Evolutionary conservation across 371 early-diverging fungal genomes (phyloP), one percentile per base, ranked within the genome.

Genomic region (Mortierella sp.): DNA sequence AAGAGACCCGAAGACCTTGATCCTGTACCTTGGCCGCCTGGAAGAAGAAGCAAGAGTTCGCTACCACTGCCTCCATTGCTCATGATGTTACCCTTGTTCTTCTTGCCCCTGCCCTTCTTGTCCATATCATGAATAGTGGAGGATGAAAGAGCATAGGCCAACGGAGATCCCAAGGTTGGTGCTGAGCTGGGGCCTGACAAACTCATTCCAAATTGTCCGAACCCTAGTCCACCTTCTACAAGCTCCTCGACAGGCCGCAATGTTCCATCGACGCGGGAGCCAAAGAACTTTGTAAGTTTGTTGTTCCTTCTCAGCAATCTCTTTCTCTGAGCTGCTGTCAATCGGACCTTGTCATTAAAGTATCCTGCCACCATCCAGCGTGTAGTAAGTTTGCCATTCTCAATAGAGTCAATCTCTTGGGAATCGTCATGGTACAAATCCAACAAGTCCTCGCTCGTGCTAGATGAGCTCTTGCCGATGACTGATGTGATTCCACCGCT

Each of bases 361-460:
- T 81, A 81, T 4, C 83, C 83, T 0, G 76, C 83, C n/a, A 81
- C 83, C 83, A 81, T 81, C 83, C 83, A 81, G 3, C 83, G 76
- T 0, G 83, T 81, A 0, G 64, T 71, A 11, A 75, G 63, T 45
- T 47, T 54, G 0, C 75, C 80, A 40, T 68, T 79, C 24, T 75
- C 75, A 4, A 75, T 45, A 5, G 70, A 64, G 32, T 78, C 79
- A 1, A 69, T 49, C 14, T 66, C 78, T 12, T 28, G 26, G n/a
- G n/a, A 47, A 22, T 66, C 64, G 30, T 70, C 72, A 16, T 51
- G 49, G n/a, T 60, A 51, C 20, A 64, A 20, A 12, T 71, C 77
- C 45, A 64, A 20, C 35, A 40, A 22, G 2, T 77, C 71, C 0
- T 71, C 66, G 16, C 63, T 69, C 0, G 71, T 45, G 32, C n/a